Conservation (phyloP, 2,329 filamentous ascomycete genomes). For the Xylariaceae sp. region DNA sequence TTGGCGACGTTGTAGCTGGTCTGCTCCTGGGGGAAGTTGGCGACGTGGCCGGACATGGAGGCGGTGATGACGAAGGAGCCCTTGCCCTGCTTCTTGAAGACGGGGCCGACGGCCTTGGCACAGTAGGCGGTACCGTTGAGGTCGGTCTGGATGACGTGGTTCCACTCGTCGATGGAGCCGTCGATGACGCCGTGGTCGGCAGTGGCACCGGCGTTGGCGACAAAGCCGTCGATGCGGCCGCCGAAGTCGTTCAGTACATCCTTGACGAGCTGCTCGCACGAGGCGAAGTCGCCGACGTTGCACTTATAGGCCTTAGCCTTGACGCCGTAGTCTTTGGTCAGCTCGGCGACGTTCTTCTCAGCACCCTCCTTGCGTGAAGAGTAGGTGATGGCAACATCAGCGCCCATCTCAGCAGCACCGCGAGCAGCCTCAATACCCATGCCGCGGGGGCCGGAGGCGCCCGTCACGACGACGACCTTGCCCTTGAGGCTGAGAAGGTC, state of each 20-base stretch:
- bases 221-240: slow-evolving; percentile 68
- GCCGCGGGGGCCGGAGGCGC: slow-evolving; percentile 64
- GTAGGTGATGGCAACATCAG: slow-evolving; percentile 68
- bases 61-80: slow-evolving; percentile 62
- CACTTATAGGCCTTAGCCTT: slow-evolving; percentile 60
- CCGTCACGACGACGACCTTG: slow-evolving; percentile 68
- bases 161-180: slow-evolving; percentile 53
- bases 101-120: slow-evolving; percentile 53
- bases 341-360: slow-evolving; percentile 61
- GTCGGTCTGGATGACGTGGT: slow-evolving; percentile 56
- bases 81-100: slow-evolving; percentile 58
- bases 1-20: slow-evolving; percentile 59
- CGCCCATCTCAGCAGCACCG: slow-evolving; percentile 68
- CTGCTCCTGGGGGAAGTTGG: slow-evolving; percentile 63
- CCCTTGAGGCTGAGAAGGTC: slow-evolving; percentile 71
- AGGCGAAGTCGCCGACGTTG: slow-evolving; percentile 50
- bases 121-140: slow-evolving; percentile 65
- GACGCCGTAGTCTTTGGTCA: slow-evolving; percentile 63
- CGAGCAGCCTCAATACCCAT: slow-evolving; percentile 68
- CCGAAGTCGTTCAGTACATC: slow-evolving; percentile 71
- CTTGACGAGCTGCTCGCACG: slow-evolving; percentile 50
- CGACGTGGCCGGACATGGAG: slow-evolving; percentile 62
- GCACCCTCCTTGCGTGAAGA: slow-evolving; percentile 66
- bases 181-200: slow-evolving; percentile 55
- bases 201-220: slow-evolving; percentile 66